A percentile compares a stretch with the other conserved stretches of the same genome.
Conservation (phyloP, 1,284 basidiomycete genomes). For the Ceratobasidium papillatum region DNA sequence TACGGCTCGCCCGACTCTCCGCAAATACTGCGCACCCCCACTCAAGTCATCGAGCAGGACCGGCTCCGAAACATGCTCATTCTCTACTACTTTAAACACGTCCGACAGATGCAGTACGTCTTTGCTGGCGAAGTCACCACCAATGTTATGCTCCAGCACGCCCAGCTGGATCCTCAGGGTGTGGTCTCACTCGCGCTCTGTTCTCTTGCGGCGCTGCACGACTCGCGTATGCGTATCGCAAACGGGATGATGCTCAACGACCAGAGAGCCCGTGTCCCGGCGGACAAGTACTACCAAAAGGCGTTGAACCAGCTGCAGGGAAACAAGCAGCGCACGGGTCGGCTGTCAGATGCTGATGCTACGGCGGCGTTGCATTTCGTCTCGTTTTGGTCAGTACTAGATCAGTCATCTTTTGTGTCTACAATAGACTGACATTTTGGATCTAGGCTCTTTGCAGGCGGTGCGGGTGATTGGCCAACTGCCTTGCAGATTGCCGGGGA, state of each 20-base stretch:
- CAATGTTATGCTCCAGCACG: constrained; percentile 44
- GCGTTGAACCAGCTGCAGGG: constrained; percentile 64
- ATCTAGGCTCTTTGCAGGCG: constrained; percentile 62
- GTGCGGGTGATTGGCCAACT: constrained; percentile 69
- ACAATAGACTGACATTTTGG: background rate
- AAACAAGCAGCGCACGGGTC: constrained; percentile 60
- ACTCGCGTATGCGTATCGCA: constrained; percentile 66
- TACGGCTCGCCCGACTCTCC: constrained; percentile 10
- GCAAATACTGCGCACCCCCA: constrained; percentile 24
- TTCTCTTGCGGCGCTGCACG: constrained; percentile 77
- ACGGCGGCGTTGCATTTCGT: constrained; percentile 77
- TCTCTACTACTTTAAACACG: constrained; percentile 51
- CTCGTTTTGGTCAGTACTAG: constrained; percentile 59
- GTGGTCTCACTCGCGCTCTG: constrained; percentile 64
- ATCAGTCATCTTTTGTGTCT: background rate
- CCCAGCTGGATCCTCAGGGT: constrained; percentile 42
- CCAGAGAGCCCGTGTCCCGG: constrained; percentile 62
- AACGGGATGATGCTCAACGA: constrained; percentile 67
- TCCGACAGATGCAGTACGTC: constrained; percentile 50
- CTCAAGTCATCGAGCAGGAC: constrained; percentile 22
- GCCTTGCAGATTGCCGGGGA: constrained; percentile 72
- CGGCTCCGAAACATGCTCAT: constrained; percentile 42
- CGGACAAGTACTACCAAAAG: constrained; percentile 72
- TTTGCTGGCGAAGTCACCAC: constrained; percentile 48
- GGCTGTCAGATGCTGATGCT: constrained; percentile 70